Conservation (phyloP, 148 eudicot species). For the Chenopodium formosanum region DNA sequence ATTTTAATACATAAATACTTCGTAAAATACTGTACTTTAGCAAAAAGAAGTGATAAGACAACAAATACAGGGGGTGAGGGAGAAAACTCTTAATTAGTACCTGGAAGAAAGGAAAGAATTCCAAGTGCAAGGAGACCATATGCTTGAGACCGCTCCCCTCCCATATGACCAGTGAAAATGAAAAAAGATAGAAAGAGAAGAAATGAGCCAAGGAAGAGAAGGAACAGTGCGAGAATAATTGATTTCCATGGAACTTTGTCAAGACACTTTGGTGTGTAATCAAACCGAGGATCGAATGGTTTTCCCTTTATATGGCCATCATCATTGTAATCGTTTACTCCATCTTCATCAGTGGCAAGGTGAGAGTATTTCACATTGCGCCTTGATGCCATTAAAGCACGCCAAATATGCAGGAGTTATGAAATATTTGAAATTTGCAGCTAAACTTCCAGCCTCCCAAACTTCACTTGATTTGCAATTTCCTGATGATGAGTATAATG, state of each 20-base stretch:
- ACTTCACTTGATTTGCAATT: no score
- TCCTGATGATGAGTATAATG: background rate
- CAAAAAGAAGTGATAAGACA: background rate
- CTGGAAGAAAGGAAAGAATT: conserved; percentile 80
- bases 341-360: conserved; percentile 59
- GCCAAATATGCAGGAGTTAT: background rate
- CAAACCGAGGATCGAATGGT: conserved; percentile 67
- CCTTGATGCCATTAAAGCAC: conserved; percentile 60
- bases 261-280: conserved; percentile 58
- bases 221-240: conserved; percentile 72
- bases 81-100: conserved; percentile 27
- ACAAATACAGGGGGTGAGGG: background rate
- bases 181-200: conserved; percentile 73
- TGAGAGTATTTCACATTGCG: conserved; percentile 64
- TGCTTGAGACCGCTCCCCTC: conserved; percentile 76
- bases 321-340: conserved; percentile 20
- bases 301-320: conserved; percentile 28
- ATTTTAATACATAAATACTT: background rate
- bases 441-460: background rate
- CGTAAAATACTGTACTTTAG: no score
- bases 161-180: conserved; percentile 93
- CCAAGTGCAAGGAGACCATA: conserved; percentile 88
- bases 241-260: conserved; percentile 94
- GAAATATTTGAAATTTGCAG: background rate
- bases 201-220: conserved; percentile 64